These are phyloP conservation scores for Tylopilus sp. DNA, from an alignment of 768 basidiomycete genomes.

Conservation along the genomic window DNA sequence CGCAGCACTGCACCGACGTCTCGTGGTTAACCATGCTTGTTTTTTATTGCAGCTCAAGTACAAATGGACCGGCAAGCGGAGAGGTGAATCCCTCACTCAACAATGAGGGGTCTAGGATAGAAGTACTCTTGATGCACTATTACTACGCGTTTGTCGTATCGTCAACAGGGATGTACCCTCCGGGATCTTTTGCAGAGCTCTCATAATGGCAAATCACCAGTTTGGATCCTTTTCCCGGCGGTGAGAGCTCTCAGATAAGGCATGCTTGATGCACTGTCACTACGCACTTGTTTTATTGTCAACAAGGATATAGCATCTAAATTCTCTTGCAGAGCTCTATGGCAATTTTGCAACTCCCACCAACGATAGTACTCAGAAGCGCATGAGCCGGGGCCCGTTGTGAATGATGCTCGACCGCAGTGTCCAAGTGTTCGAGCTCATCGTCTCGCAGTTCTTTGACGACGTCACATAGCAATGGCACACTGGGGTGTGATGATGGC, in stretches of 20 bases:
- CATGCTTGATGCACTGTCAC: slow-evolving; percentile 1
- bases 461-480: slow-evolving; percentile 67
- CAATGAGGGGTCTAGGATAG: slow-evolving; percentile 9
- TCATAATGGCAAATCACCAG: slow-evolving; percentile 53
- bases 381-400: slow-evolving; percentile 92
- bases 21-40: slow-evolving; percentile 5
- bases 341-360: slow-evolving; percentile 82
- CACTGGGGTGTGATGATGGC: slow-evolving; percentile 68
- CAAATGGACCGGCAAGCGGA: slow-evolving; percentile 53
- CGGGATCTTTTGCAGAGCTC: slow-evolving; percentile 82
- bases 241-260: slow-evolving; percentile 2
- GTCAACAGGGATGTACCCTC: slow-evolving; percentile 10
- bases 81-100: slow-evolving; percentile 38
- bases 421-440: slow-evolving; percentile 91
- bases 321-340: slow-evolving; percentile 87
- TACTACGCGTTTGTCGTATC: neutral
- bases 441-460: slow-evolving; percentile 89
- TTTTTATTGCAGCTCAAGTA: slow-evolving; percentile 46
- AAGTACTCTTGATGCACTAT: neutral
- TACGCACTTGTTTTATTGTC: neutral
- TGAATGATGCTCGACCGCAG: slow-evolving; percentile 81
- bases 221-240: no score
- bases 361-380: slow-evolving; percentile 80
- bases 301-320: slow-evolving; percentile 33
- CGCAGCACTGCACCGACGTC: slow-evolving; percentile 28